These are phyloP conservation scores for Phytophthora melonis DNA, from an alignment of 352 stramenopile genomes.

Conservation along the genomic window DNA sequence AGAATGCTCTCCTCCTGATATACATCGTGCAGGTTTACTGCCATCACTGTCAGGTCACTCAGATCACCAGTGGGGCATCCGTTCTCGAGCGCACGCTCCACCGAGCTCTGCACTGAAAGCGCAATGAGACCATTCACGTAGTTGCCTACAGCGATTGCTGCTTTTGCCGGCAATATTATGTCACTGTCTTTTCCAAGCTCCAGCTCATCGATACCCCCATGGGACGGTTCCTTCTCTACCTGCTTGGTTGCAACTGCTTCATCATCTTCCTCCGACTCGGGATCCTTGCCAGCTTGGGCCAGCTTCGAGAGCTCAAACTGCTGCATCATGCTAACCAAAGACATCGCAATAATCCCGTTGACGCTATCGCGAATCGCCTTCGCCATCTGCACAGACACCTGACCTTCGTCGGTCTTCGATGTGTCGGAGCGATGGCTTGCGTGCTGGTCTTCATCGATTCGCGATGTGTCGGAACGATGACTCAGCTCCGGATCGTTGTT, in stretches of 20 bases:
- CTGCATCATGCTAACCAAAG: constrained; percentile 37
- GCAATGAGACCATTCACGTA: constrained; percentile 34
- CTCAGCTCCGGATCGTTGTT: constrained; percentile 27
- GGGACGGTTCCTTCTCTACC: constrained; percentile 1
- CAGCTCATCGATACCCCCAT: constrained; percentile 4
- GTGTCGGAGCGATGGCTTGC: constrained; percentile 6
- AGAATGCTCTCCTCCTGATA: not conserved
- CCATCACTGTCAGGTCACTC: constrained; percentile 23
- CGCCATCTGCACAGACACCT: constrained; percentile 48
- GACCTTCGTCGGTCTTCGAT: constrained; percentile 9
- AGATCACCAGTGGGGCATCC: constrained; percentile 3
- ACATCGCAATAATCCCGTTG: constrained; percentile 45
- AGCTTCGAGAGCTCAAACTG: constrained; percentile 23
- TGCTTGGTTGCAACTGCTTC: constrained; percentile 3
- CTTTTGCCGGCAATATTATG: constrained; percentile 22
- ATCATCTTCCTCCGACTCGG: constrained; percentile 13
- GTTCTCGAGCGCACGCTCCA: constrained; percentile 24
- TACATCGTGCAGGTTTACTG: constrained; percentile 19
- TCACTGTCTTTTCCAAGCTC: constrained; percentile 6
- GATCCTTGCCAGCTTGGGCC: not conserved
- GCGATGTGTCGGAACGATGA: constrained; percentile 5
- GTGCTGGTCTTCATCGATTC: constrained; percentile 4
- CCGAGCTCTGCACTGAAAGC: constrained; percentile 31
- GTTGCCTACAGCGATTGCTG: constrained; percentile 21
- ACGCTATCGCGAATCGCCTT: constrained; percentile 50